Evolutionary conservation across 306 rosid species (phyloP).

Genomic region (Heteromeles arbutifolia): DNA sequence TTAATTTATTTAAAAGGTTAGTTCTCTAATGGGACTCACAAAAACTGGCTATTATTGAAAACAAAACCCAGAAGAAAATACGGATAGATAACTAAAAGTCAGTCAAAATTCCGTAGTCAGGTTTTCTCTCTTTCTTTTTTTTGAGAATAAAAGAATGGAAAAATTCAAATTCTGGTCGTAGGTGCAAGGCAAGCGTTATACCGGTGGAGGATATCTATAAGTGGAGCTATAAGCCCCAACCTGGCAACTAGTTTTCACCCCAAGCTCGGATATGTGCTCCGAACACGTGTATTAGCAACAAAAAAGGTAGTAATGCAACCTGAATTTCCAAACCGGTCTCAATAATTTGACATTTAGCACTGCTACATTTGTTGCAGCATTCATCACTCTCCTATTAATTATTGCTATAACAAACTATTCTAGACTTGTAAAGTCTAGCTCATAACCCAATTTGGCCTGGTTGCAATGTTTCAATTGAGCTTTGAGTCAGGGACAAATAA

Average conservation of each 20-base stretch:
- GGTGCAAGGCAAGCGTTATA: not conserved
- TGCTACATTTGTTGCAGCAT: not conserved
- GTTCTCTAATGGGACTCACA: not conserved
- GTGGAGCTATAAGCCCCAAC: not conserved
- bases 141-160: not conserved
- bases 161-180: not conserved
- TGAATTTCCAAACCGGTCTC: not conserved
- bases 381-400: not conserved
- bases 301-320: not conserved
- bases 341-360: not conserved
- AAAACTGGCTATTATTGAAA: not conserved
- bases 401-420: not conserved
- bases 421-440: not conserved
- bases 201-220: not conserved
- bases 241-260: not conserved
- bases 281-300: not conserved
- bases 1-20: not conserved
- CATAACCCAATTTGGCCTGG: not conserved
- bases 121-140: not conserved
- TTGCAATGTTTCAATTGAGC: not conserved
- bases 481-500: not conserved
- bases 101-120: not conserved
- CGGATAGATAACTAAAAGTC: not conserved
- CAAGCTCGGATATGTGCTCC: not conserved
- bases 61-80: not conserved